Evolutionary conservation across 345 rosid genomes (phyloP).

Genomic region (Eucalyptus pauciflora): DNA sequence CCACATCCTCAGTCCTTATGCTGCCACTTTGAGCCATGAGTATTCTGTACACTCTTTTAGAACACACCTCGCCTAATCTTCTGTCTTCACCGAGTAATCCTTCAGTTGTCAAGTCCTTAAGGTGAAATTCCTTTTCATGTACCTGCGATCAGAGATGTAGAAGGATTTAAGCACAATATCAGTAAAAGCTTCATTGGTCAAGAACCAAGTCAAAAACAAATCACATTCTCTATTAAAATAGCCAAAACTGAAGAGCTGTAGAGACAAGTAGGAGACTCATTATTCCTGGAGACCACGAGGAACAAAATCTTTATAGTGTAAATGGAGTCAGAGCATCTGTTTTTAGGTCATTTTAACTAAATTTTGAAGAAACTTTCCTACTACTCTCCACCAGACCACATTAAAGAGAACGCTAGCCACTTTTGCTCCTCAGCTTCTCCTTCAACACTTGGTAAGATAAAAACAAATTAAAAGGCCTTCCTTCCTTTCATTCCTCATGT

Average conservation of each 20-base stretch:
- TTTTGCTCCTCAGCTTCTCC: not conserved
- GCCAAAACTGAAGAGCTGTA: not conserved
- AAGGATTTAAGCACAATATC: not conserved
- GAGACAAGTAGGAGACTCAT: not conserved
- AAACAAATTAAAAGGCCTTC: not conserved
- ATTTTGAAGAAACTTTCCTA: not conserved
- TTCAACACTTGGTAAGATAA: not conserved
- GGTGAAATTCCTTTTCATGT: conserved; percentile 82
- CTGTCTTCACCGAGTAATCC: conserved; percentile 60
- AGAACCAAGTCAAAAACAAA: not conserved
- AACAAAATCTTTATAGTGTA: not conserved
- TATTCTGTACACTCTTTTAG: conserved; percentile 74
- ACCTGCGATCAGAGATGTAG: conserved; percentile 25
- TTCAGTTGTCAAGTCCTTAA: conserved; percentile 65
- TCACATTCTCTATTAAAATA: not conserved
- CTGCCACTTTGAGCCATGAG: conserved; percentile 65
- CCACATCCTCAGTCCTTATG: conserved; percentile 77
- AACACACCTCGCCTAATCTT: conserved; percentile 79
- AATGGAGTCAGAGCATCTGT: not conserved
- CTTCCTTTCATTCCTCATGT: not conserved
- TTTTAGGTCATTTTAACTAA: not conserved
- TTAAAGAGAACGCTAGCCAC: not conserved
- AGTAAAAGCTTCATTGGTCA: not conserved
- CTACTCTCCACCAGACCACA: not conserved
- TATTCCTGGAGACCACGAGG: not conserved